phyloP scores from a whole-genome alignment of 768 basidiomycete genomes.

The Tylopilus rubrobrunneus region DNA sequence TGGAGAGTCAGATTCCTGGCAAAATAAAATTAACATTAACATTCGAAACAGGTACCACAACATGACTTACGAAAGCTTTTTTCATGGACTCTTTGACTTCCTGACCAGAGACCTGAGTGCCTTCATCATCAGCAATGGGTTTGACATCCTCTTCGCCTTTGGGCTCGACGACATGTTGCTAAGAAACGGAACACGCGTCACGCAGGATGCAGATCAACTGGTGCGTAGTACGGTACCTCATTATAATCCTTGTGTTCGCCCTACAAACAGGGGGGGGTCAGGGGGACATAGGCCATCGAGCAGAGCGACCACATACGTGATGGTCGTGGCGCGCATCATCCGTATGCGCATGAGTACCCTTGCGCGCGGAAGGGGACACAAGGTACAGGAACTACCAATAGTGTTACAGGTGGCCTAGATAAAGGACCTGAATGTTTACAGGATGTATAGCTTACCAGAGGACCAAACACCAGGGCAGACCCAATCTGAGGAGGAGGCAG shows the following conservation, averaged over 20 bases:
- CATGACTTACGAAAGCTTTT: slow-evolving; percentile 21
- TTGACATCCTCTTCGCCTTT: slow-evolving; percentile 1
- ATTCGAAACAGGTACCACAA: background rate
- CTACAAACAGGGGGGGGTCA: slow-evolving; percentile 17
- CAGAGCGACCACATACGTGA: slow-evolving; percentile 17
- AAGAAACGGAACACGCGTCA: slow-evolving; percentile 3
- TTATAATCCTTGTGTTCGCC: slow-evolving; percentile 9
- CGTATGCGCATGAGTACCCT: slow-evolving; percentile 19
- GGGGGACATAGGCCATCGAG: background rate
- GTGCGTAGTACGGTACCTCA: slow-evolving; percentile 11
- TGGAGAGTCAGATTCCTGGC: slow-evolving; percentile 30
- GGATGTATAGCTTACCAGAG: slow-evolving; percentile 19
- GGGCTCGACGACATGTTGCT: slow-evolving; percentile 18
- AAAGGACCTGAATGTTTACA: background rate
- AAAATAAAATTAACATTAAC: slow-evolving; percentile 1
- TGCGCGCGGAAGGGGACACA: slow-evolving; percentile 29
- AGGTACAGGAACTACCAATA: slow-evolving; percentile 28
- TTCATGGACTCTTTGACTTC: slow-evolving; percentile 31
- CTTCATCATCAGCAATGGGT: slow-evolving; percentile 29
- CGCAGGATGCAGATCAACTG: background rate
- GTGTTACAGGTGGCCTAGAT: background rate
- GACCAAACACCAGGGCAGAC: slow-evolving; percentile 31
- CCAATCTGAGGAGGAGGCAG: slow-evolving; percentile 21
- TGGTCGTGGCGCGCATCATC: slow-evolving; percentile 20
- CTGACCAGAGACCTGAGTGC: slow-evolving; percentile 24